Evolutionary conservation across 2,329 filamentous ascomycete species (phyloP).

Genomic region (Anthostomella pinea): DNA sequence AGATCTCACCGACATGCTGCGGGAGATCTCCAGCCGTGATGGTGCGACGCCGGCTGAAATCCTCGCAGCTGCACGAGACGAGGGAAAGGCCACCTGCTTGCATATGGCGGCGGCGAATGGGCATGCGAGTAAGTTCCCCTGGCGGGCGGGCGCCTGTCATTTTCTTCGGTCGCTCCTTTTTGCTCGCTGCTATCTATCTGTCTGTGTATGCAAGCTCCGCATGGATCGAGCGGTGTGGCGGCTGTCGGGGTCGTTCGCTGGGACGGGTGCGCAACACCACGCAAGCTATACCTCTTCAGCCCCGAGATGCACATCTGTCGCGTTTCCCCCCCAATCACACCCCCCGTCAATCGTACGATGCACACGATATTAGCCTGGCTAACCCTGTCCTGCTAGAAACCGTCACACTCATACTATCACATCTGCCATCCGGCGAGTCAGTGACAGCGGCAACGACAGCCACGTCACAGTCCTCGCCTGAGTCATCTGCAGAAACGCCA

Average conservation of each 20-base stretch:
- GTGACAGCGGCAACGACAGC: constrained; percentile 5
- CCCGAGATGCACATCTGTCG: background rate
- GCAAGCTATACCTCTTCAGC: background rate
- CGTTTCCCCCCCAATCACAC: background rate
- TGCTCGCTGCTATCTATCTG: too few relatives aligned
- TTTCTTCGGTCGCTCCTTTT: constrained; percentile 3
- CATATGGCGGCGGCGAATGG: constrained; percentile 96
- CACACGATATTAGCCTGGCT: constrained; percentile 2
- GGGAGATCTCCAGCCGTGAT: constrained; percentile 60
- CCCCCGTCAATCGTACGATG: background rate
- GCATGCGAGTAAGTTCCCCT: constrained; percentile 67
- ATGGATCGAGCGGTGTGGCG: too few relatives aligned
- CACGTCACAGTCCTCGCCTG: constrained; percentile 31
- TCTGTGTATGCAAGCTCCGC: too few relatives aligned
- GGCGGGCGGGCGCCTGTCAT: too few relatives aligned
- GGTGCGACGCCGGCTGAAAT: constrained; percentile 59
- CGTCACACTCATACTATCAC: constrained; percentile 32
- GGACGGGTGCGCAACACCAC: background rate
- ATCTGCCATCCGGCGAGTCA: constrained; percentile 15
- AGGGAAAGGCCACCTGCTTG: constrained; percentile 73
- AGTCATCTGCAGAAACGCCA: constrained; percentile 36
- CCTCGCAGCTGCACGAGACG: constrained; percentile 67
- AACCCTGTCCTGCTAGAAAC: constrained; percentile 35
- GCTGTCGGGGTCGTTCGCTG: too few relatives aligned
- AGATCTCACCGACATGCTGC: constrained; percentile 61